phyloP scores from a whole-genome alignment of 2,329 filamentous ascomycete species.

The Pyrenochaeta sp. region DNA sequence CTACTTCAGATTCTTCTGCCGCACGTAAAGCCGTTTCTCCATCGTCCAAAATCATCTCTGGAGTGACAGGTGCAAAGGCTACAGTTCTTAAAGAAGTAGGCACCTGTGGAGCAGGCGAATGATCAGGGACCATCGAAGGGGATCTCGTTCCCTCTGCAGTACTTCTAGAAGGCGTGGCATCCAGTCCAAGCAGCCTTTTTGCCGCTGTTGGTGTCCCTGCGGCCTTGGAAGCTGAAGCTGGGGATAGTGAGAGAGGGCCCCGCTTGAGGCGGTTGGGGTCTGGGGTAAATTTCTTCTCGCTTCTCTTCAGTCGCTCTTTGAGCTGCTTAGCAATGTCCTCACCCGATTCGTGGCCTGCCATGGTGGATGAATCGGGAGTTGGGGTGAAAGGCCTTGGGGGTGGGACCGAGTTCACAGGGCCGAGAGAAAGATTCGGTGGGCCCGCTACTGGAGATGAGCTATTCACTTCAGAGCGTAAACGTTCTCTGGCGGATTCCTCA shows the following conservation, averaged over 20 bases:
- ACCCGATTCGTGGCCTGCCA: slow-evolving; percentile 19
- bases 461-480: slow-evolving; percentile 4
- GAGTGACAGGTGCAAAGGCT: slow-evolving; percentile 24
- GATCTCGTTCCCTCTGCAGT: slow-evolving; percentile 38
- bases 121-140: slow-evolving; percentile 44
- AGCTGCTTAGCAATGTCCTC: slow-evolving; percentile 11
- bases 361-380: slow-evolving; percentile 14
- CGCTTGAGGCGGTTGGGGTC: no score
- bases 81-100: slow-evolving; percentile 39
- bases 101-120: slow-evolving; percentile 25
- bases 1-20: slow-evolving; percentile 3
- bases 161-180: slow-evolving; percentile 3
- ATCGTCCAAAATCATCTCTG: slow-evolving; percentile 5
- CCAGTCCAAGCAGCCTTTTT: slow-evolving; percentile 6
- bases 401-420: slow-evolving; percentile 21
- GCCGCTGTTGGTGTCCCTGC: slow-evolving; percentile 1
- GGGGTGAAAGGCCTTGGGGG: slow-evolving; percentile 30
- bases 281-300: slow-evolving; percentile 5
- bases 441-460: slow-evolving; percentile 28
- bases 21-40: slow-evolving; percentile 1
- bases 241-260: background rate
- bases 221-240: background rate
- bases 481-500: slow-evolving; percentile 14
- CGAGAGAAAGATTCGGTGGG: slow-evolving; percentile 33
- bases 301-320: slow-evolving; percentile 17